Base-by-base conservation (phyloP, 352 stramenopile species). In the Albugo candida region DNA sequence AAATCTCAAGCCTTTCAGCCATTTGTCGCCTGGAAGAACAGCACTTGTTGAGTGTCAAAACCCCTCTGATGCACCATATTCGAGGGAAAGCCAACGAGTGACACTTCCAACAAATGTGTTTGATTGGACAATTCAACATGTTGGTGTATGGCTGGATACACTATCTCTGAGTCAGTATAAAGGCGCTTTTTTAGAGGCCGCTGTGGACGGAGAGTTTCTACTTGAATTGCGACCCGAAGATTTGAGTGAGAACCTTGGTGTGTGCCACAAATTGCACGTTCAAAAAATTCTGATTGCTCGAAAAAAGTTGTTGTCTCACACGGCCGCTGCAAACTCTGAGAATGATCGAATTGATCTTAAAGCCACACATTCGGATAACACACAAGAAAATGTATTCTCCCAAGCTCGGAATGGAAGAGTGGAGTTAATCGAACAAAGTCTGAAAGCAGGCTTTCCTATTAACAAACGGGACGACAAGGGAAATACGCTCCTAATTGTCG, bases 91-190 rank as follows among this genome's bases (percentile, higher is more conserved):
- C 18, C 71, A 83, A 13, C 62, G 65, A 4, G 73, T 77, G 34
- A 54, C 59, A 5, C 53, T 55, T 24, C 83, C 83, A 0, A 60
- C 74, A 1, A 60, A 88, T 19, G 55, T 94, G 37, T 55, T 59
- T 8, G 53, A 81, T 14, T 95, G 84, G 84, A 86, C 53, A 10
- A 81, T 97, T 19, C 73, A 93, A 45, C 86, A 97, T 39, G 88
- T 97, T 1, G 64, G 68, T 12, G 67, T 83, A 13, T 97, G 89
- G 89, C 70, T 97, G 31, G 83, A 96, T 47, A 67, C 70, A 49
- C 59, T 97, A n/a, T 78, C 77, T 10, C 56, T 97, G 13, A 60
- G 64, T 31, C 80, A 96, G 53, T 97, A 97, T 68, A 87, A 88
- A 53, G 53, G 59, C 38, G 82, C 87, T 18, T 96, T 96, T 55